Evolutionary conservation across 176 grass and related monocot species (phyloP).

Genomic region (Ampelocalamus luodianensis): DNA sequence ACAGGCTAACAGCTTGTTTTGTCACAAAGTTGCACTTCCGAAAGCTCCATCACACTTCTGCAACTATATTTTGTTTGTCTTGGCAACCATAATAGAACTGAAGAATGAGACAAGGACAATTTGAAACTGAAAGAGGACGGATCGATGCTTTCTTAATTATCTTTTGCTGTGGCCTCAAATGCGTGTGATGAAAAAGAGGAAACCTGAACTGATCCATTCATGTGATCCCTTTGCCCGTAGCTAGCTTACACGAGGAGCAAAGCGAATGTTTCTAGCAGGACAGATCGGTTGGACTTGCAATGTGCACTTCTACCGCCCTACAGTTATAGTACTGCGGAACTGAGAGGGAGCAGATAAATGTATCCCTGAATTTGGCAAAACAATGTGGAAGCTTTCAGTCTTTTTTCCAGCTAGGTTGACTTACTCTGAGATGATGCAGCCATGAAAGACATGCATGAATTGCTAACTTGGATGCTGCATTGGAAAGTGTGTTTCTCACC

Average conservation of each 20-base stretch:
- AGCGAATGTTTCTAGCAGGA: slow-evolving; percentile 8
- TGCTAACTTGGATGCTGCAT: no score
- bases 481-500: no score
- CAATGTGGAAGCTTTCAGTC: no score
- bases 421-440: no score
- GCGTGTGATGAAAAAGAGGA: slow-evolving; percentile 27
- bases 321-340: no score
- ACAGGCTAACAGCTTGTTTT: background rate
- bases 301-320: no score
- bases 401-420: no score
- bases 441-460: no score
- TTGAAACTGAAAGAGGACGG: background rate
- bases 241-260: slow-evolving; percentile 13
- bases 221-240: slow-evolving; percentile 23
- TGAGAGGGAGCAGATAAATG: no score
- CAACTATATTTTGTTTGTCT: no score
- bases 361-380: no score
- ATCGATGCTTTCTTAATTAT: slow-evolving; percentile 1
- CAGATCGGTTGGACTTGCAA: no score
- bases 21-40: background rate
- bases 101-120: background rate
- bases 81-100: background rate
- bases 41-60: background rate
- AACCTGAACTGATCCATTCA: slow-evolving; percentile 13
- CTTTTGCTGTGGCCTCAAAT: slow-evolving; percentile 28